Base-by-base conservation (phyloP, 768 basidiomycete species). In the Tulasnella calospora region DNA sequence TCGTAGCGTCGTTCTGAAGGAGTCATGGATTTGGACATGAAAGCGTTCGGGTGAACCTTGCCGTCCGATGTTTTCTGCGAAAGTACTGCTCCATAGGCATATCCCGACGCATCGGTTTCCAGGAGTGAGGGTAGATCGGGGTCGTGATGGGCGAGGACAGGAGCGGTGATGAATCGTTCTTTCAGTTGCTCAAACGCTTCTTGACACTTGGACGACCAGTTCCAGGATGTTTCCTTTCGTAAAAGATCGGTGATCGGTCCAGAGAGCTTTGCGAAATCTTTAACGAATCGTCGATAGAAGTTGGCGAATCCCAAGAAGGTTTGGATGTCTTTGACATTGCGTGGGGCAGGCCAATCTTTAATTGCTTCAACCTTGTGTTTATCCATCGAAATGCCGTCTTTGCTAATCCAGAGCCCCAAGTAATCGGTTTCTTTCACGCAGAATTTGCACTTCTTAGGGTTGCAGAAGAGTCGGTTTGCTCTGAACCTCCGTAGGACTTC, bases 281-380 rank as follows among this genome's bases (percentile, higher is more conserved):
- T 46, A 71, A 83, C 82, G 79, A 82, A 83, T 7, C 79, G 79
- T n/a, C 80, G 74, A 76, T 82, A 83, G 78, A 82, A 83, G 77
- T 81, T 82, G 27, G 81, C 81, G 70, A 83, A 81, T 4, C 82
- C 82, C 8, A 82, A 76, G 78, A 82, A 83, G 0, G 73, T 72
- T 72, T 80, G 81, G 46, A 46, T 46, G 12, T 46, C 46, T 46
- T 46, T 46, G 46, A 46, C 46, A 17, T 46, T 46, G 6, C 13
- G 4, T 3, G 46, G 46, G 3, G 46, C 19, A 12, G 46, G 46
- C 46, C 46, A 46, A 6, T 46, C 46, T 12, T 46, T 46, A 12
- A 46, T 17, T 19, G 46, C 46, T 46, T 46, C 46, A 12, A 46
- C 46, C 46, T 46, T 46, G 46, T 46, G 13, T 46, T 46, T 46